Base-by-base conservation (phyloP, 495 filamentous ascomycete genomes). In the Xylaria nigripes region DNA sequence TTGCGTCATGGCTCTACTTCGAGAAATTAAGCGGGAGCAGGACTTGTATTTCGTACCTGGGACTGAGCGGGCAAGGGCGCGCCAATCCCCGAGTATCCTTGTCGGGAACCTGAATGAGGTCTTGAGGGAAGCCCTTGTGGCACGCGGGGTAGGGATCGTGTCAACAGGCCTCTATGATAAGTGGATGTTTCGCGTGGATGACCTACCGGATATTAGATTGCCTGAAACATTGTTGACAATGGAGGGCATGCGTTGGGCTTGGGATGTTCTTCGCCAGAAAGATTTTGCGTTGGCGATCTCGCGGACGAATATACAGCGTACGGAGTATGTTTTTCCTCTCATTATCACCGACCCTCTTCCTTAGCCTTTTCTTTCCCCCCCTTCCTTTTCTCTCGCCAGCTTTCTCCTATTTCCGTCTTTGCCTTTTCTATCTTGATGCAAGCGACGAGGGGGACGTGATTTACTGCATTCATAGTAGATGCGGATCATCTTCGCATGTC, bases 141-240 rank as follows among this genome's bases (percentile, higher is more conserved):
- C 63, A 32, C 34, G 42, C 0, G 48, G 22, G 13, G 68, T 73
- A 1, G 54, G 32, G 7, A 51, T 67, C 29, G 10, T 48, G 22
- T 22, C 36, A 15, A 56, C 64, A n/a, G 59, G 50, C 15, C 63
- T 69, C 23, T 70, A 64, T 40, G 65, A 68, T 25, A 76, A 75
- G 68, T 77, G 71, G 70, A 49, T 76, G 16, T 75, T 76, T 47
- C 57, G 63, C 4, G 27, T 59, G 0, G 65, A 65, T 29, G 61
- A 34, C 9, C 43, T 72, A 62, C 64, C 61, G 9, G 44, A 45
- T 7, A 38, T 50, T n/a, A 10, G 10, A n/a, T 9, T 49, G 36
- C 32, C 53, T 8, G 15, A 56, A 43, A 44, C 16, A 36, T 45
- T 56, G 13, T n/a, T n/a, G n/a, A n/a, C n/a, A n/a, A 15, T 36